Evolutionary conservation across 2,329 filamentous ascomycete genomes (phyloP).

Genomic region (Neurospora sp.): DNA sequence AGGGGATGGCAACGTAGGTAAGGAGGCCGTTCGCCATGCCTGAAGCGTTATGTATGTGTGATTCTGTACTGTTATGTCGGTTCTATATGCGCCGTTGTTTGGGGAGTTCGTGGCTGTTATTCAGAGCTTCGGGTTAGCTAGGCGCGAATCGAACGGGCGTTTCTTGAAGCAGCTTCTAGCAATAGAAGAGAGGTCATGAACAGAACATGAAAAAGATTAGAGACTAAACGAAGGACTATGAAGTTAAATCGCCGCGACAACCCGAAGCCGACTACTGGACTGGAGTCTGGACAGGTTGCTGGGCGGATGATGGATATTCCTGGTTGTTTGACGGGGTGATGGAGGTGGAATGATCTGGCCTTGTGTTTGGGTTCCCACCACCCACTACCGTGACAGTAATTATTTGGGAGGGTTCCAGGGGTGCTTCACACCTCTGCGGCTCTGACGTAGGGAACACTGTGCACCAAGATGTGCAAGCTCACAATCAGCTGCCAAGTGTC

Average conservation of each 20-base stretch:
- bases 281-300: neutral
- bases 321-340: neutral
- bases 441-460: neutral
- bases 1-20: slow-evolving; percentile 18
- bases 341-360: neutral
- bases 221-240: neutral
- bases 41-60: neutral
- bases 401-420: neutral
- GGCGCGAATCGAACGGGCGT: neutral
- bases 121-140: neutral
- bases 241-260: neutral
- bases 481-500: neutral
- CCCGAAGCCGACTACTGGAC: neutral
- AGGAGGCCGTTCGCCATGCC: slow-evolving; percentile 11
- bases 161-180: neutral
- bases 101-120: neutral
- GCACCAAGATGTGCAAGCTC: neutral
- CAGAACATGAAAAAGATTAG: neutral
- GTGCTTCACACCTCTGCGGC: neutral
- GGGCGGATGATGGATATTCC: neutral
- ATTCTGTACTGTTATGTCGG: slow-evolving; percentile 9
- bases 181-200: neutral
- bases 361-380: neutral
- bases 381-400: neutral
- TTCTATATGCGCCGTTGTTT: neutral